phyloP scores from a whole-genome alignment of 108 stramenopile species.

The Nannochloropsis salina region DNA sequence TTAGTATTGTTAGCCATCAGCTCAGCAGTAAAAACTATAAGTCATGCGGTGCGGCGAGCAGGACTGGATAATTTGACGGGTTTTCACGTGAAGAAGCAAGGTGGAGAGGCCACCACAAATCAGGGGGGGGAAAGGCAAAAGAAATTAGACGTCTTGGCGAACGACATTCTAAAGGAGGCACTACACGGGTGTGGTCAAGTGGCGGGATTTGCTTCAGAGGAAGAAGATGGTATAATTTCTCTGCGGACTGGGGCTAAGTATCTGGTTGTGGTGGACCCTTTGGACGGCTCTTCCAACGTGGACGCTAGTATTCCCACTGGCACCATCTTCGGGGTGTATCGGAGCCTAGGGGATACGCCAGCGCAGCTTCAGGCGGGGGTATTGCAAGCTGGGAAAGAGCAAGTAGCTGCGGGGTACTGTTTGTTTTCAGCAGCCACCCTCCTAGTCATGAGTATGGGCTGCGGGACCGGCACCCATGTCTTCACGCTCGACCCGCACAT shows the following conservation, averaged over 20 bases:
- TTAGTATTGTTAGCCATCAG: conserved; percentile 45
- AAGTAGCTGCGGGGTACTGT: conserved; percentile 72
- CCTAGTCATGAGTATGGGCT: background rate
- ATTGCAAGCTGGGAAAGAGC: conserved; percentile 53
- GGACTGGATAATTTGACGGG: conserved; percentile 58
- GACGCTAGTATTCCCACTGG: conserved; percentile 52
- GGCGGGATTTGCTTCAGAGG: conserved; percentile 52
- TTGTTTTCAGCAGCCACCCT: conserved; percentile 78
- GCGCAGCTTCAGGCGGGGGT: conserved; percentile 17
- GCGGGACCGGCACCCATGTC: background rate
- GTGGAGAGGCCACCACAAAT: conserved; percentile 49
- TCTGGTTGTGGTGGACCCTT: conserved; percentile 78
- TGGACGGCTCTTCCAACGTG: conserved; percentile 85
- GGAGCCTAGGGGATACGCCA: background rate
- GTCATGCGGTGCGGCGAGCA: conserved; percentile 36
- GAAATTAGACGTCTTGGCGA: conserved; percentile 60
- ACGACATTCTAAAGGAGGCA: conserved; percentile 51
- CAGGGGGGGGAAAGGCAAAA: conserved; percentile 70
- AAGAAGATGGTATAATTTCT: conserved; percentile 58
- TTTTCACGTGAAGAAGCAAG: conserved; percentile 32
- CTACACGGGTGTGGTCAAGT: conserved; percentile 27
- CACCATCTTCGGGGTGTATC: conserved; percentile 44
- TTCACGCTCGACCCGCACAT: background rate
- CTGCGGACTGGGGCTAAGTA: conserved; percentile 50
- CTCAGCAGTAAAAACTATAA: conserved; percentile 64